Percentiles rank a stretch among this genome's conserved stretches.
These are phyloP conservation scores for Dysphania ambrosioides DNA, from an alignment of 148 eudicot genomes.

Conservation along the genomic window DNA sequence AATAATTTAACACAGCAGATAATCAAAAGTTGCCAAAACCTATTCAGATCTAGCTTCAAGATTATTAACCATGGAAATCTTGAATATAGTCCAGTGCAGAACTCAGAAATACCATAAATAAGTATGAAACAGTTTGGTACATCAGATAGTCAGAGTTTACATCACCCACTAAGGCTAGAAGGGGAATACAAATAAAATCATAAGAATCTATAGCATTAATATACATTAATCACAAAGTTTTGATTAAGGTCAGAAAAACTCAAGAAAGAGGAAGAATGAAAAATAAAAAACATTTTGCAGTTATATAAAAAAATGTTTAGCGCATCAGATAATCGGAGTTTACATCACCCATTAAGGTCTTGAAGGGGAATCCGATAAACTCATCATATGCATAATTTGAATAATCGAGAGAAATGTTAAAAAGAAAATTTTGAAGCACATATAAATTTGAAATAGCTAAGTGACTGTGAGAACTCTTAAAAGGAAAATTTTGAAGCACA, in stretches of 20 bases:
- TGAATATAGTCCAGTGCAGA: too few relatives aligned
- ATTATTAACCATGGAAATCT: too few relatives aligned
- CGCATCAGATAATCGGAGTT: constrained; percentile 85
- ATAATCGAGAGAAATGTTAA: neutral
- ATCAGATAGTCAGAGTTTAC: constrained; percentile 67
- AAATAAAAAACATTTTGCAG: neutral
- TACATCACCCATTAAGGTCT: constrained; percentile 75
- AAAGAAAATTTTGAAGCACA: too few relatives aligned
- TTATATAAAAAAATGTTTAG: neutral
- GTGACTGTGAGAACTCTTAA: neutral
- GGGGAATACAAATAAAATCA: too few relatives aligned
- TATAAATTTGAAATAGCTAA: neutral
- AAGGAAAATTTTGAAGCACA: neutral
- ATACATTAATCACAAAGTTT: too few relatives aligned
- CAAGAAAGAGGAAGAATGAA: neutral
- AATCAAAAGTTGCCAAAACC: too few relatives aligned
- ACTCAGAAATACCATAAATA: too few relatives aligned
- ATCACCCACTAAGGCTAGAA: constrained; percentile 72
- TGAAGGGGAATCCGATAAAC: constrained; percentile 97
- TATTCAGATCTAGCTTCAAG: too few relatives aligned
- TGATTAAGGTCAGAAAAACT: neutral
- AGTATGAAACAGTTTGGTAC: too few relatives aligned
- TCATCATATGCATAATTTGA: constrained; percentile 55
- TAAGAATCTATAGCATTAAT: constrained; percentile 31
- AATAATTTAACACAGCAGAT: too few relatives aligned